Evolutionary conservation across 306 rosid species (phyloP).

Genomic region (Cicer bijugum): DNA sequence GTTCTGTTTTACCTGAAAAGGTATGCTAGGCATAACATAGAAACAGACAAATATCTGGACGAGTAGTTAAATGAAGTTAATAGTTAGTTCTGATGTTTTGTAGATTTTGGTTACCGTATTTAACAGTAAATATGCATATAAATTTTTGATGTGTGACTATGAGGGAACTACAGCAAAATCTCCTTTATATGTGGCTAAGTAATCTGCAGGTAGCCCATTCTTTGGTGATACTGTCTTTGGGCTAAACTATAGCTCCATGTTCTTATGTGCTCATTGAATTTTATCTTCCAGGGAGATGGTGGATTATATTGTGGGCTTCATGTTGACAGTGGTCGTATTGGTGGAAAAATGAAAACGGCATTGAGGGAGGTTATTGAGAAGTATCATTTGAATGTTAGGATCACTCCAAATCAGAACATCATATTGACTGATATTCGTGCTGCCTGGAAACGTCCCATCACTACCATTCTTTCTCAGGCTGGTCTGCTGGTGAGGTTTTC

Average conservation of each 20-base stretch:
- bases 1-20: constrained; percentile 34
- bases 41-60: not conserved
- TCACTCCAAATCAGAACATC: constrained; percentile 94
- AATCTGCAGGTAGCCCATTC: constrained; percentile 35
- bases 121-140: not conserved
- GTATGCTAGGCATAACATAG: constrained; percentile 24
- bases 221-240: constrained; percentile 25
- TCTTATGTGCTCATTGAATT: constrained; percentile 9
- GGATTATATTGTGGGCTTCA: constrained; percentile 83
- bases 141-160: constrained; percentile 4
- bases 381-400: constrained; percentile 74
- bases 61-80: constrained; percentile 22
- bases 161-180: constrained; percentile 14
- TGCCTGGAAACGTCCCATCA: constrained; percentile 92
- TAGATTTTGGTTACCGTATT: constrained; percentile 1
- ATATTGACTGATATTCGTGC: constrained; percentile 82
- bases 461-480: constrained; percentile 85
- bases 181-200: constrained; percentile 35
- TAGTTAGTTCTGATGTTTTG: constrained; percentile 8
- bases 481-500: constrained; percentile 85
- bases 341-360: constrained; percentile 81
- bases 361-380: constrained; percentile 90
- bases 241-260: constrained; percentile 13
- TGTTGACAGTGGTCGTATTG: constrained; percentile 89
- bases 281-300: constrained; percentile 81